Evolutionary conservation across 2,329 filamentous ascomycete species (phyloP), one percentile per base, ranked within the genome.

Genomic region (Rhinocladiella mackenziei): DNA sequence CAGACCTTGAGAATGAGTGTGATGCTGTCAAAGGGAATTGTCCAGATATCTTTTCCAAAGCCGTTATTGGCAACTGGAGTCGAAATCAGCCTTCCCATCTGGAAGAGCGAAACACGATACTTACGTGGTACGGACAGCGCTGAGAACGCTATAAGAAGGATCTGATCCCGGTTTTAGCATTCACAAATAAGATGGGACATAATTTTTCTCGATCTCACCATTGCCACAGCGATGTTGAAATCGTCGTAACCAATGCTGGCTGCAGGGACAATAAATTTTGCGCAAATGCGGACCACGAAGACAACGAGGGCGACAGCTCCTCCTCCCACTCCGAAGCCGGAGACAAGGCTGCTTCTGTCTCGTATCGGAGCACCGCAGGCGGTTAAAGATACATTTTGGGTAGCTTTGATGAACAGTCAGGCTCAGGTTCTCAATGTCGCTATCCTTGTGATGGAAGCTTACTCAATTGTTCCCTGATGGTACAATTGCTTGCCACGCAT

Each of bases 1-100:
- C 60, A 50, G 8, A 59, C 63, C 33, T 65, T 62, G 29, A 72
- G 65, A 45, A 71, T 62, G 2, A 59, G 42, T 1, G 68, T 71
- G 41, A 73, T 65, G 28, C 70, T 56, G n/a, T 69, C 58, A 23
- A 65, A 64, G 1, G 63, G 57, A 3, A 73, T 57, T 22, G 61
- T 66, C 70, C 70, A 73, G 50, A 72, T 67, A 44, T 73, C 68
- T 18, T 57, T 60, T 6, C 70, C 70, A 4, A 72, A 59, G 2
- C 69, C 70, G 30, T 60, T 45, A 7, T 65, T 43, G 8, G 44
- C 32, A 20, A 47, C 44, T 47, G 20, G 13, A 9, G 3, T n/a
- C 7, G 10, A 19, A 8, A 29, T 19, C 15, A 30, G 22, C 7
- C 30, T 26, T 32, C 18, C 14, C 9, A 17, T 28, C 5, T 7